Percentiles rank a stretch among this genome's conserved stretches.
phyloP scores from a whole-genome alignment of 331 rosid genomes.

The Quercus phellos region DNA sequence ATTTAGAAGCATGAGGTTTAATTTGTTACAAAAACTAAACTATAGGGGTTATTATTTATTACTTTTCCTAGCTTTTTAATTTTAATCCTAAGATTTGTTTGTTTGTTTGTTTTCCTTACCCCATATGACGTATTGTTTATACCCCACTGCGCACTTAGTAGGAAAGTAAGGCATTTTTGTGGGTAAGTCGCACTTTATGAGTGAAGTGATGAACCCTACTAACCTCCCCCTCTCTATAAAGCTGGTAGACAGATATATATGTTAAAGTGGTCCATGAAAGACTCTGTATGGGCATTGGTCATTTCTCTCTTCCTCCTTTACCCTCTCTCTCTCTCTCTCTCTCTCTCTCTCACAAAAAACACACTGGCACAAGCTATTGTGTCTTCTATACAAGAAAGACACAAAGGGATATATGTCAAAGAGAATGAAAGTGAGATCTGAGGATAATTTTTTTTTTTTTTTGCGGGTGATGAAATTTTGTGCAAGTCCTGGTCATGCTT shows the following conservation, averaged over 20 bases:
- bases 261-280: constrained; percentile 74
- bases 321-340: constrained; percentile 15
- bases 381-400: constrained; percentile 1
- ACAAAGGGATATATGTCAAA: neutral
- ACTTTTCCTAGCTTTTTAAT: neutral
- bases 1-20: too few species aligned
- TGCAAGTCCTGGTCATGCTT: constrained; percentile 72
- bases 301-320: constrained; percentile 18
- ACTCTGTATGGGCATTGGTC: constrained; percentile 37
- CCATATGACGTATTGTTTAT: constrained; percentile 42
- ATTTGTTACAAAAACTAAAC: too few species aligned
- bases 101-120: constrained; percentile 19
- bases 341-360: neutral
- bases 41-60: neutral
- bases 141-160: constrained; percentile 81
- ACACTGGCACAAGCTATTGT: neutral
- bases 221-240: constrained; percentile 50
- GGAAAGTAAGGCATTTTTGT: constrained; percentile 55
- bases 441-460: neutral
- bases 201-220: constrained; percentile 58
- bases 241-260: constrained; percentile 59
- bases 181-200: constrained; percentile 36
- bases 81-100: neutral
- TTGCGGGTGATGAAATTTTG: neutral
- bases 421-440: constrained; percentile 41